phyloP scores from a whole-genome alignment of 805 yeast species.

The Kazachstania viticola region DNA sequence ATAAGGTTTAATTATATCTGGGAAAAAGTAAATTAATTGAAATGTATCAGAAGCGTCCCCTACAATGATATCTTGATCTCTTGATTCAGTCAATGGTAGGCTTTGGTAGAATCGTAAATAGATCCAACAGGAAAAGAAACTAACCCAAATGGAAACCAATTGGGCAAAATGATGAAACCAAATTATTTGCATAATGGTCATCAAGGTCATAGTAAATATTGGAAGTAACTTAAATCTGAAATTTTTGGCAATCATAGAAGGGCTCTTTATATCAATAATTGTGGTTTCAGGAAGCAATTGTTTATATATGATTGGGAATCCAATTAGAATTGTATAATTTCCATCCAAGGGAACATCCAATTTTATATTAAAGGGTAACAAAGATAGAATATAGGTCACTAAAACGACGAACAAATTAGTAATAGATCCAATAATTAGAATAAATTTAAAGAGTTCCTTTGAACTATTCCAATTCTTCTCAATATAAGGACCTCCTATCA shows the following conservation, averaged over 20 bases:
- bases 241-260: conserved; percentile 26
- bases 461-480: conserved; percentile 54
- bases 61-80: conserved; percentile 28
- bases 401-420: conserved; percentile 40
- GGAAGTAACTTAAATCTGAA: conserved; percentile 57
- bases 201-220: conserved; percentile 28
- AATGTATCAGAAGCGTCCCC: conserved; percentile 92
- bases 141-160: conserved; percentile 39
- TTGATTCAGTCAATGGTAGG: conserved; percentile 22
- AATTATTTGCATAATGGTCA: conserved; percentile 23
- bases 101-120: conserved; percentile 71
- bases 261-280: conserved; percentile 39
- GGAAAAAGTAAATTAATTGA: conserved; percentile 75
- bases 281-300: conserved; percentile 54
- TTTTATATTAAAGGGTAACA: conserved; percentile 17
- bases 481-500: conserved; percentile 52
- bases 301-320: conserved; percentile 51
- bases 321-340: conserved; percentile 43
- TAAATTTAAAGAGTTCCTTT: conserved; percentile 38
- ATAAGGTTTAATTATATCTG: conserved; percentile 42
- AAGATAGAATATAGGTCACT: conserved; percentile 16
- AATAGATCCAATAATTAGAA: conserved; percentile 35
- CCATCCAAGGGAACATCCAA: conserved; percentile 40
- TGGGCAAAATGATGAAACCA: conserved; percentile 35
- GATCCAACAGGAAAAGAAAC: conserved; percentile 60